Evolutionary conservation across 345 rosid genomes (phyloP).

Genomic region (Eucalyptus erythrocorys): DNA sequence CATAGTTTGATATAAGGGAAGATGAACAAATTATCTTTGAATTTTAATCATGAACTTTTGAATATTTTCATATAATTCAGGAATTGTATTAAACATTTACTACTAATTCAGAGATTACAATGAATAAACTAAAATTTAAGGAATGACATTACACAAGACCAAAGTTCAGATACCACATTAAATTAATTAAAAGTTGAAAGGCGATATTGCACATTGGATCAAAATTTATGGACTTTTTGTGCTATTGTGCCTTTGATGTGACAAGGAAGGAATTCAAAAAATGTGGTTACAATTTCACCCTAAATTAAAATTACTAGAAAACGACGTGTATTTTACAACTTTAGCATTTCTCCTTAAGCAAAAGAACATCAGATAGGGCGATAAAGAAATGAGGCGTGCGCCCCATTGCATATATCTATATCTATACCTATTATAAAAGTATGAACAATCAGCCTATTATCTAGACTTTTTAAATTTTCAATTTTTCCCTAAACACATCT

Average conservation of each 20-base stretch:
- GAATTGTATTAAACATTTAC: no score
- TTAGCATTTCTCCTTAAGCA: neutral
- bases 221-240: no score
- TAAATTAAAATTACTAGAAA: neutral
- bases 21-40: no score
- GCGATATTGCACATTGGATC: no score
- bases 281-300: neutral
- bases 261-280: neutral
- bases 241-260: no score
- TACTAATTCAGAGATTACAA: no score
- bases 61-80: no score
- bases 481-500: neutral
- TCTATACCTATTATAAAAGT: neutral
- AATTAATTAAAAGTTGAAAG: no score
- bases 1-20: neutral
- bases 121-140: no score
- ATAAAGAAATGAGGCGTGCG: neutral
- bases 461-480: neutral
- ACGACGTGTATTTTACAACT: neutral
- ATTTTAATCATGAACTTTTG: no score
- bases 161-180: no score
- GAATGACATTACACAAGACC: no score
- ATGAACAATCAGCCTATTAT: neutral
- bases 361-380: neutral
- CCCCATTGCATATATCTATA: neutral